These are phyloP conservation scores for Chlorella variabilis DNA, from an alignment of 163 green algal species.

Conservation along the genomic window DNA sequence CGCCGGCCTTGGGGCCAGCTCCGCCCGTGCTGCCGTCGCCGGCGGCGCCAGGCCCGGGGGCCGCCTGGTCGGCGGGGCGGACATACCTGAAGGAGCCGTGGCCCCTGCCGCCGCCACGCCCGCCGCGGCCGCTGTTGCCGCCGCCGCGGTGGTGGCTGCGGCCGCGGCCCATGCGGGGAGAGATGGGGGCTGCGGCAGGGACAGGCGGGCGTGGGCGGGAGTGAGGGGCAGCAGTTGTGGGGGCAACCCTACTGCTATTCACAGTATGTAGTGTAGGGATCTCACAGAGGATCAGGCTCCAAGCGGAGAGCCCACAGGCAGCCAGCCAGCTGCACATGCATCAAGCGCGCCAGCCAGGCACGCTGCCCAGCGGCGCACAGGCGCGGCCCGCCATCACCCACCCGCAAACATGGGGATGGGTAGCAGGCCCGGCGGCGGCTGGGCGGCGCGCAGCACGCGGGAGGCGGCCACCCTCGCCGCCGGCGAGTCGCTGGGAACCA, in stretches of 20 bases:
- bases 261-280: no score
- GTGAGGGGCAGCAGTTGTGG: no score
- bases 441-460: conserved; percentile 11
- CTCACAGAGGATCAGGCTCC: no score
- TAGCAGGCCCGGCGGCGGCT: not conserved
- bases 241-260: no score
- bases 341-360: no score
- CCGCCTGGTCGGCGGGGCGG: not conserved
- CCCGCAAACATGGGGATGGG: conserved; percentile 20
- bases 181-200: not conserved
- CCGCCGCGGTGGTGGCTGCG: not conserved
- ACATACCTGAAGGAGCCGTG: conserved; percentile 9
- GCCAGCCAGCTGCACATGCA: no score
- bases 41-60: not conserved
- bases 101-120: not conserved
- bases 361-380: no score
- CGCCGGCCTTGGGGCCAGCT: not conserved
- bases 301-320: no score
- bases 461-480: conserved; percentile 10
- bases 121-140: not conserved
- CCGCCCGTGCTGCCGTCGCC: not conserved
- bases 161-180: not conserved
- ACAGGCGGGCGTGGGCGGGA: no score
- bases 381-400: no score
- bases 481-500: conserved; percentile 31